Evolutionary conservation across 805 yeast genomes (phyloP), one percentile per base, ranked within the genome.

Genomic region (Teunomyces funiuensis): DNA sequence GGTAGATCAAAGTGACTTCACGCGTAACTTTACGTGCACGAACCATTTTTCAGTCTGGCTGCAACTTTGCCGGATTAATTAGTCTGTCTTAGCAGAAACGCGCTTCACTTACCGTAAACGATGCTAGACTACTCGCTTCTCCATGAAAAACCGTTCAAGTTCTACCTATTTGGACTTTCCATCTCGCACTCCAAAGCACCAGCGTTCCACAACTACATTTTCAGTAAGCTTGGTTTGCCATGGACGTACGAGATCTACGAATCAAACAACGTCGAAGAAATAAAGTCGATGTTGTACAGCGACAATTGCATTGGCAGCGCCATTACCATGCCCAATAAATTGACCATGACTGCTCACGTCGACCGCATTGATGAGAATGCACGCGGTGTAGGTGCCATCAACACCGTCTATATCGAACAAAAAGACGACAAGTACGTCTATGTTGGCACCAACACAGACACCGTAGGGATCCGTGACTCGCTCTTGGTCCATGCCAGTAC

Each of bases 401-500:
- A 63, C 44, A 63, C 68, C 8, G 54, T 63, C 15, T 63, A 63
- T 38, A 53, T 55, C 3, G 46, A 44, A 22, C 39, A 33, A 5
- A 46, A 41, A 13, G 49, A 50, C 5, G 42, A 41, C 7, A 42
- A 42, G 3, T 7, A 9, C 18, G 33, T 51, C 7, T 51, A 45
- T 26, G 51, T 61, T 22, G 66, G 66, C 15, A 60, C 66, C 6
- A 63, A 63, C 41, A 63, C 66, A 7, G 68, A 63, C 45, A 61
- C 65, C 2, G 36, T 60, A 13, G 68, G 68, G 9, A 58, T 63
- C 28, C 49, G 59, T 5, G 61, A 61, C 43, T 44, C 68, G 6
- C 57, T 62, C 28, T 29, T 50, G 17, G 42, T 38, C 31, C 52
- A 55, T 37, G 37, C 48, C 18, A 28, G 44, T 31, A 39, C 18